Base-by-base conservation (phyloP, 257 asterid genomes). In the Coffea canephora region DNA sequence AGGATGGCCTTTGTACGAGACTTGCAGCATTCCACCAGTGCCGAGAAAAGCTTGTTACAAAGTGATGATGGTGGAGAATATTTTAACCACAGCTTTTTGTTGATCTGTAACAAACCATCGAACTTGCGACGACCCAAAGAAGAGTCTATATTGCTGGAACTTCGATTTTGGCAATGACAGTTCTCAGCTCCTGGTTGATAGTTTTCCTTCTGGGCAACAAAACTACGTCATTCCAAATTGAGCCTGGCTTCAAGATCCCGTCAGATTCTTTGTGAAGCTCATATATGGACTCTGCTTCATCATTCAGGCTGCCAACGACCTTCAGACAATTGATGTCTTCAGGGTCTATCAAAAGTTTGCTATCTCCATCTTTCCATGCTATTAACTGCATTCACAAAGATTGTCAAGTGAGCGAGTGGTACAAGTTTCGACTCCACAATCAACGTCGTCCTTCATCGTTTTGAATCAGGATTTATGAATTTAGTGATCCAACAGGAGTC, bases 291-390 rank as follows among this genome's bases (percentile, higher is more conserved):
- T 91, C 97, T 45, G 99, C 98, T 67, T 92, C 97, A 0, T 92
- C 94, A n/a, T 93, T 92, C 93, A 95, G 52, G 14, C 73, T 85
- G 81, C 88, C 79, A 7, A 92, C 97, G 15, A 85, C 73, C 18
- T 80, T 84, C 82, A 95, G 83, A 55, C 92, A 90, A n/a, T 87
- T 86, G 86, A 93, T 88, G 11, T 90, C 95, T 4, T 88, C 91
- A 0, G 86, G 91, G 64, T 93, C 97, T 10, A 95, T 90, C 41
- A 93, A 77, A 52, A 95, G 75, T 0, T 87, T 93, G 91, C 89
- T 85, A 31, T 83, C 89, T 79, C 94, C 96, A 78, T 90, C 97
- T 85, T 94, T 95, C 99, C 99, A 93, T 69, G 96, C 98, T 77
- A 93, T 95, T 88, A 95, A 79, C 99, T 95, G 86, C 83, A 78